Conservation (phyloP, 768 basidiomycete species). For the Cystobasidium ongulense region DNA sequence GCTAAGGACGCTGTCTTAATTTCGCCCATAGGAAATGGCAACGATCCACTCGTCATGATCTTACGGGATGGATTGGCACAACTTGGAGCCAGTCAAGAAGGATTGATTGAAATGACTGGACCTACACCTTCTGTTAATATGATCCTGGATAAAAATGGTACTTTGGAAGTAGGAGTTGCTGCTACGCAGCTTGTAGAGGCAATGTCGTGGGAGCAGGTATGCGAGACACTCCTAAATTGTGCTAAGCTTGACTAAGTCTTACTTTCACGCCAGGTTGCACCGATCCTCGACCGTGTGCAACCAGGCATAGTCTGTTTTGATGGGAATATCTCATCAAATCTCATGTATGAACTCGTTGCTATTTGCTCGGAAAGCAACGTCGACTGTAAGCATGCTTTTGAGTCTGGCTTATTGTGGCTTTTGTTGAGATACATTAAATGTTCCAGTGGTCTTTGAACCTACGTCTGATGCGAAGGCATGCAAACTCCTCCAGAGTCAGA, state of each 20-base stretch:
- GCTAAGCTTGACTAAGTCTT: no score
- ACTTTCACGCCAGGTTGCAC: no score
- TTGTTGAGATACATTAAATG: conserved; percentile 16
- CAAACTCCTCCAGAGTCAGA: conserved; percentile 57
- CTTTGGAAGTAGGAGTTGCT: conserved; percentile 74
- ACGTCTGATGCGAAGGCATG: conserved; percentile 78
- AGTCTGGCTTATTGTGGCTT: background rate
- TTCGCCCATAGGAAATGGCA: conserved; percentile 56
- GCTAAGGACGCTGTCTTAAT: conserved; percentile 53
- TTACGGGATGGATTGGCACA: conserved; percentile 54
- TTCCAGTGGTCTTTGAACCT: conserved; percentile 77
- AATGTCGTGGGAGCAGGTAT: background rate
- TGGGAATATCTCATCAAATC: conserved; percentile 46
- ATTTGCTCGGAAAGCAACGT: conserved; percentile 53
- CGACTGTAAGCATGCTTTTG: conserved; percentile 50
- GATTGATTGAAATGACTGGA: conserved; percentile 51
- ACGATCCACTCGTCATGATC: conserved; percentile 67
- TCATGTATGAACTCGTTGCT: conserved; percentile 50
- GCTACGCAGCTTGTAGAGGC: conserved; percentile 65
- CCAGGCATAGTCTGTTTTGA: conserved; percentile 44
- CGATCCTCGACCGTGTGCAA: background rate
- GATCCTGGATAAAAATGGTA: conserved; percentile 63
- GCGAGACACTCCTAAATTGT: background rate
- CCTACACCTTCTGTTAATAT: conserved; percentile 79
- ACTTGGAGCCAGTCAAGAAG: conserved; percentile 74